phyloP scores from a whole-genome alignment of 2,329 filamentous ascomycete species.

The Dactylonectria estremocensis region DNA sequence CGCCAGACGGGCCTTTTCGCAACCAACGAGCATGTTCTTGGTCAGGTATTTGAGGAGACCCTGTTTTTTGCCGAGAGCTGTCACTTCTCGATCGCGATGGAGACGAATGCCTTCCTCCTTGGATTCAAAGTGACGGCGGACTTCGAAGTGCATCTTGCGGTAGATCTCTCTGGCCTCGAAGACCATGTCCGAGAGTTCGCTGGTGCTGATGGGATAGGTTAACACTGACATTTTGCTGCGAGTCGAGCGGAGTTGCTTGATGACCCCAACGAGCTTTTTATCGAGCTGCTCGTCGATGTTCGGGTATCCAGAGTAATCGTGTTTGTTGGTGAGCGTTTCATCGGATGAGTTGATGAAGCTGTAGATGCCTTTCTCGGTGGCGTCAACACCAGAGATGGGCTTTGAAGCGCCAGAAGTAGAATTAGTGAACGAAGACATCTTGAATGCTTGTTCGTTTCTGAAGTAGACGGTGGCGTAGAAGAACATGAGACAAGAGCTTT shows the following conservation, averaged over 20 bases:
- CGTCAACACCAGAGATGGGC: neutral
- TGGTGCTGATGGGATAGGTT: neutral
- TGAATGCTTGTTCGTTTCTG: too few species aligned
- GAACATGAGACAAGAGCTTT: too few species aligned
- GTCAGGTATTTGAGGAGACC: neutral
- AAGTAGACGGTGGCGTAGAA: too few species aligned
- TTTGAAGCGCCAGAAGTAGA: too few species aligned
- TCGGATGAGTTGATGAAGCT: neutral
- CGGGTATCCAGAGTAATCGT: neutral
- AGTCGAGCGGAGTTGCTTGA: neutral
- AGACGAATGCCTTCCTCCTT: slow-evolving; percentile 30
- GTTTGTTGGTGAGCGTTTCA: accelerated
- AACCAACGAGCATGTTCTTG: neutral
- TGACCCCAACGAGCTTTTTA: neutral
- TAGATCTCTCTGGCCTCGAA: neutral
- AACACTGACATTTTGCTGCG: slow-evolving; percentile 15
- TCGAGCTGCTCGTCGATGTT: neutral
- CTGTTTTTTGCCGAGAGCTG: neutral
- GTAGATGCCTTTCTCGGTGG: neutral
- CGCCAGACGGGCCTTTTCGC: neutral
- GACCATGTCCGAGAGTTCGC: neutral
- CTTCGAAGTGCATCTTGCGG: neutral
- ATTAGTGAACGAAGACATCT: too few species aligned
- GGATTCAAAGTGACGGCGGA: slow-evolving; percentile 27
- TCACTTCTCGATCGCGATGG: slow-evolving; percentile 15